Evolutionary conservation across 1,284 basidiomycete species (phyloP).

Genomic region (Tilletia walkeri): DNA sequence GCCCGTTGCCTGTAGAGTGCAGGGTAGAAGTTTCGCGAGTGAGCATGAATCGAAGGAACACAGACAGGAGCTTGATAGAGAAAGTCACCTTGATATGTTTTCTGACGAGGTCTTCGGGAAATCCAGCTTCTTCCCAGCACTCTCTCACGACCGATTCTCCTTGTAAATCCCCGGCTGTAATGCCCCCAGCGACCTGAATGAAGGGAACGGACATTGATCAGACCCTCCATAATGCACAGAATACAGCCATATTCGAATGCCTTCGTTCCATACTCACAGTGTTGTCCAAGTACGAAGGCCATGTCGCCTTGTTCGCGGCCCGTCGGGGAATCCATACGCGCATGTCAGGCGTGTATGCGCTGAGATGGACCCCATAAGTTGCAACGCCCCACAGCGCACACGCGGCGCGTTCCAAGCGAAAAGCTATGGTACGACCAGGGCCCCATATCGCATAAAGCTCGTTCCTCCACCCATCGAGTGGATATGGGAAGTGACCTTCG

Average conservation of each 20-base stretch:
- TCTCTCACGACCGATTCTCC: constrained; percentile 84
- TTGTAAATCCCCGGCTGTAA: constrained; percentile 68
- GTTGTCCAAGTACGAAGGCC: constrained; percentile 14
- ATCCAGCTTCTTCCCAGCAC: constrained; percentile 84
- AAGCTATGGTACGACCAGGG: constrained; percentile 61
- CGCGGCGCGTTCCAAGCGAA: constrained; percentile 83
- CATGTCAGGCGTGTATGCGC: constrained; percentile 55
- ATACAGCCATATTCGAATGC: constrained; percentile 33
- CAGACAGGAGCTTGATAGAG: background rate
- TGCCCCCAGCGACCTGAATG: constrained; percentile 62
- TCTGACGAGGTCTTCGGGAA: constrained; percentile 66
- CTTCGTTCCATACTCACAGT: constrained; percentile 2
- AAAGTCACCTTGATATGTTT: constrained; percentile 65
- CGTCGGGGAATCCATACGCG: constrained; percentile 84
- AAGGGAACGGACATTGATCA: background rate
- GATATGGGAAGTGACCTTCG: constrained; percentile 36
- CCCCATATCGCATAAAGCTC: constrained; percentile 50
- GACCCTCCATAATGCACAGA: constrained; percentile 24
- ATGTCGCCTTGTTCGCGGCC: constrained; percentile 82
- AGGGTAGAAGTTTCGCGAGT: background rate
- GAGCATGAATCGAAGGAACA: background rate
- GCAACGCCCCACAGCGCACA: constrained; percentile 83
- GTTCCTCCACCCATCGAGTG: constrained; percentile 54
- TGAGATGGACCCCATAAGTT: constrained; percentile 84
- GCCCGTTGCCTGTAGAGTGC: constrained; percentile 32